A percentile compares a stretch with the other conserved stretches of the same genome.
Evolutionary conservation across 139 green algal genomes (phyloP).

Genomic region (Haematococcus sp.): DNA sequence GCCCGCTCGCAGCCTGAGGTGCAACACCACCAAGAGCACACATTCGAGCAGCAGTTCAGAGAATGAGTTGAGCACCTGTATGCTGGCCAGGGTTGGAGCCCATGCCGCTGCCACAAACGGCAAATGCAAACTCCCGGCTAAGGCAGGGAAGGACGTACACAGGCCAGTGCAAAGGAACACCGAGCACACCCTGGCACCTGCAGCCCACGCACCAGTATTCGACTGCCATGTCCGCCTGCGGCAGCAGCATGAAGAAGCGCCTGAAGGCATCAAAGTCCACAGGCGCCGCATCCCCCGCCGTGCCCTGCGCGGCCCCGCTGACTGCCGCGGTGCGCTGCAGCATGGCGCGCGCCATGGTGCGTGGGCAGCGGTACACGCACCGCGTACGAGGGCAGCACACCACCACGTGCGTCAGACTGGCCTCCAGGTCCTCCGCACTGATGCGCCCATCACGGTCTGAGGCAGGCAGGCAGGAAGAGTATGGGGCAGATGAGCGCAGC

Average conservation of each 20-base stretch:
- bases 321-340: constrained; percentile 5
- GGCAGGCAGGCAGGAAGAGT: background rate
- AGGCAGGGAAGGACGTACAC: too few species aligned
- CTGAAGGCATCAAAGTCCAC: constrained; percentile 61
- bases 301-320: background rate
- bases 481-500: background rate
- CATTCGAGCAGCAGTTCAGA: constrained; percentile 6
- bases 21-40: too few species aligned
- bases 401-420: constrained; percentile 39
- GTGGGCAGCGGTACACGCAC: constrained; percentile 37
- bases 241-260: constrained; percentile 67
- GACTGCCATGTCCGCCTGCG: constrained; percentile 43
- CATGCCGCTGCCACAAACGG: too few species aligned
- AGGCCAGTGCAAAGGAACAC: too few species aligned
- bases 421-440: constrained; percentile 45
- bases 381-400: constrained; percentile 44
- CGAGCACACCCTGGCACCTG: background rate
- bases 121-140: too few species aligned
- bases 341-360: constrained; percentile 14
- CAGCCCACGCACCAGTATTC: constrained; percentile 33
- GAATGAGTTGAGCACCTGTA: background rate
- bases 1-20: constrained; percentile 9
- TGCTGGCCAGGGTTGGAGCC: too few species aligned
- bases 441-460: constrained; percentile 57
- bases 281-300: background rate